Base-by-base conservation (phyloP, 345 rosid genomes). In the Noccaea caerulescens region DNA sequence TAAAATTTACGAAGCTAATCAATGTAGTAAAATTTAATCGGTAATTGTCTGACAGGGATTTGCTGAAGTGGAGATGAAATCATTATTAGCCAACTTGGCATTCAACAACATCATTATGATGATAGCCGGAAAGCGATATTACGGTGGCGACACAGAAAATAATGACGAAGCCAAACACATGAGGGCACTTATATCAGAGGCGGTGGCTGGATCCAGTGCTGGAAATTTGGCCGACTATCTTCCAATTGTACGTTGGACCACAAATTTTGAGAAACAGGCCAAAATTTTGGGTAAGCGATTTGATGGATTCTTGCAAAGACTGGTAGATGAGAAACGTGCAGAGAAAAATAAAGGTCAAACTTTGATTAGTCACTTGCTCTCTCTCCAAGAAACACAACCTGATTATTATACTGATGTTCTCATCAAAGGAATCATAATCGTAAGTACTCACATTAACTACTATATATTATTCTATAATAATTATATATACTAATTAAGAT, bases 311-410 rank as follows among this genome's bases (percentile, higher is more conserved):
- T 65, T 85, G 68, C 87, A 83, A 45, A 54, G 53, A 20, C 47
- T 84, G 38, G 59, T 84, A 4, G 86, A 88, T 34, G 84, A 82
- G 49, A 84, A 76, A 25, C 73, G 84, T 56, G 69, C 5, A 0
- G 63, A 67, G 10, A 71, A 75, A 34, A 60, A 37, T 6, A 23
- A 47, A 18, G 71, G 62, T 18, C 78, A 80, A 16, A 78, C 83
- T 8, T 76, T 84, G 89, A 80, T 88, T 23, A 70, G 73, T 44
- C 89, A 82, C 25, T 63, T 84, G 60, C 88, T 84, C 51, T 20
- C 80, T 61, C 59, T 84, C 66, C 85, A 83, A 56, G 66, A 86
- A 43, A 77, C 81, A 6, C 73, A 88, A 20, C 87, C 89, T 0
- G 76, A 68, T 1, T 75, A 76, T 46, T 84, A 81, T 45, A 78